These are phyloP conservation scores for Dictyostelium purpureum DNA, from an alignment of 78 protist species.

Conservation along the genomic window DNA sequence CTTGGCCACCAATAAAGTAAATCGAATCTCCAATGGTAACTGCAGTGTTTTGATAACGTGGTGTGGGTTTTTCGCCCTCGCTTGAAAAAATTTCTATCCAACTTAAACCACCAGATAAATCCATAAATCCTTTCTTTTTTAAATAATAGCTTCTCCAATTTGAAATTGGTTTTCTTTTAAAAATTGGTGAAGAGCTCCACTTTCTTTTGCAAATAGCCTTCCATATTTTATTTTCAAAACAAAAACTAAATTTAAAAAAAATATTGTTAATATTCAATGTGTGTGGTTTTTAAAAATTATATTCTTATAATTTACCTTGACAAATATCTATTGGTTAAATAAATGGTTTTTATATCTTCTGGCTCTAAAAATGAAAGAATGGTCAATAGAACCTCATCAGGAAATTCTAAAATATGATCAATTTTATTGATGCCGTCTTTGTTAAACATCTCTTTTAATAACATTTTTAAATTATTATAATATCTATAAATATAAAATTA, in stretches of 20 bases:
- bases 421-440: too few relatives aligned
- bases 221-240: constrained; percentile 68
- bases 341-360: constrained; percentile 21
- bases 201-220: constrained; percentile 68
- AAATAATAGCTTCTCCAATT: constrained; percentile 62
- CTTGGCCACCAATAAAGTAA: constrained; percentile 79
- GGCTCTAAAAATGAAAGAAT: constrained; percentile 33
- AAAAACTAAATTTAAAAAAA: not conserved
- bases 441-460: too few relatives aligned
- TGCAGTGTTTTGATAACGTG: constrained; percentile 75
- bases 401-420: constrained; percentile 10
- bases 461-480: too few relatives aligned
- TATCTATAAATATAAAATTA: too few relatives aligned
- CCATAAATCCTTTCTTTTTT: constrained; percentile 23
- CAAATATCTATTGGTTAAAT: not conserved
- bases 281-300: too few relatives aligned
- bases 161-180: constrained; percentile 29
- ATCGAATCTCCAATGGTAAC: constrained; percentile 18
- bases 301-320: not conserved
- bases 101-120: constrained; percentile 28
- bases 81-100: constrained; percentile 42
- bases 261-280: not conserved
- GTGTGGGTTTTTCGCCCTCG: constrained; percentile 31
- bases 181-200: constrained; percentile 63
- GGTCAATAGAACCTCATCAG: constrained; percentile 47